Evolutionary conservation across 306 rosid species (phyloP).

Genomic region (Trifolium fragiferum): DNA sequence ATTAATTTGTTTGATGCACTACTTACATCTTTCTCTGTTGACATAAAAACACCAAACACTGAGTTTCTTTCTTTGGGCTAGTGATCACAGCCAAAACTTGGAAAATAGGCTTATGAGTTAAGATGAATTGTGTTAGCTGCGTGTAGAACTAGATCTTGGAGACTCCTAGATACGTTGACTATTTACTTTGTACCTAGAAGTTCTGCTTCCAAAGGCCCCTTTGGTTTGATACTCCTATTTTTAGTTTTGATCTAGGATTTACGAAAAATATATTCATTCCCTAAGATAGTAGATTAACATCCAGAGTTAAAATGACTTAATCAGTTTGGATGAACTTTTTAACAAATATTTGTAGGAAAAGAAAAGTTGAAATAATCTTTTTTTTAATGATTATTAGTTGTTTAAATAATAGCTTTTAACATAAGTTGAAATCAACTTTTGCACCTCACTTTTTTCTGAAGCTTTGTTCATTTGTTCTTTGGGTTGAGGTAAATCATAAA

Average conservation of each 20-base stretch:
- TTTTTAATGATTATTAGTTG: not conserved
- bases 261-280: not conserved
- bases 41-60: not conserved
- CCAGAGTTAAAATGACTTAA: not conserved
- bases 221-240: not conserved
- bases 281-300: not conserved
- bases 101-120: not conserved
- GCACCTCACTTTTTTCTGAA: no score
- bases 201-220: conserved; percentile 5
- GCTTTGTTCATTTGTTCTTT: no score
- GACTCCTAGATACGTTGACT: not conserved
- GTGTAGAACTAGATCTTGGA: not conserved
- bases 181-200: not conserved
- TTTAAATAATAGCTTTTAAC: not conserved
- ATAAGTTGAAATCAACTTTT: no score
- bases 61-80: conserved; percentile 9
- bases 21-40: not conserved
- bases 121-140: not conserved
- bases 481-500: no score
- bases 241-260: conserved; percentile 1
- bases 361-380: not conserved
- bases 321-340: not conserved
- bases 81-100: not conserved
- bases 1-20: conserved; percentile 11
- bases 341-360: not conserved